Conservation (phyloP, 2,329 filamentous ascomycete species). For the Trichoderma koningiopsis region DNA sequence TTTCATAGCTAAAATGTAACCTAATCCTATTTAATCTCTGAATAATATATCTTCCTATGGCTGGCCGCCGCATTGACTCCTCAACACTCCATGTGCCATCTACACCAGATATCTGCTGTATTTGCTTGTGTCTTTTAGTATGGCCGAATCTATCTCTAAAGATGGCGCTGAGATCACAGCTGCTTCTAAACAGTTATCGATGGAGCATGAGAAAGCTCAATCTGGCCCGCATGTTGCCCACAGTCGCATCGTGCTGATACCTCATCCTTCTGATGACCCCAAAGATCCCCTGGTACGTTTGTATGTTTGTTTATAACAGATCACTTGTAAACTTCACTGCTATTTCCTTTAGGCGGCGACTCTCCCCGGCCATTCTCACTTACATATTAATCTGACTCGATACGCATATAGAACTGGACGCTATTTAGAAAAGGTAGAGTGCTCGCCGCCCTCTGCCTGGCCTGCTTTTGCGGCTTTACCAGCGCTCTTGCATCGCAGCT, state of each 20-base stretch:
- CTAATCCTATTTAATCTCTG: not conserved
- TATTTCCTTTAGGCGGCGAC: too few species aligned
- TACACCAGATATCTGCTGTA: not conserved
- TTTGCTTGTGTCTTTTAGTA: not conserved
- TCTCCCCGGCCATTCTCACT: not conserved
- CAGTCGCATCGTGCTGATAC: not conserved
- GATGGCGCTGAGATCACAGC: not conserved
- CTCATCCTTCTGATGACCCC: not conserved
- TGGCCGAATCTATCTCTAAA: not conserved
- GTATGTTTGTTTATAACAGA: not conserved
- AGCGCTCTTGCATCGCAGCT: not conserved
- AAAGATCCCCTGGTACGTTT: not conserved
- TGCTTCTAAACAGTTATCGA: not conserved
- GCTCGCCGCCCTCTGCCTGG: not conserved
- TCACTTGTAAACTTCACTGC: not conserved
- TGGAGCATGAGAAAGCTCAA: not conserved
- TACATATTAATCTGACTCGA: not conserved
- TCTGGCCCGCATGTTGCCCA: not conserved
- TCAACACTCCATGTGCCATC: not conserved
- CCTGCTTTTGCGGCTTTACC: not conserved
- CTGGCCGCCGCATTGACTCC: not conserved
- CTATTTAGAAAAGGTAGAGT: not conserved
- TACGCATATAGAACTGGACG: not conserved
- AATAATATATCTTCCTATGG: not conserved
- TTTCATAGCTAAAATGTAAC: not conserved